Evolutionary conservation across 2,329 filamentous ascomycete species (phyloP), one percentile per base, ranked within the genome.

Genomic region (Sordariomycetes sp.): DNA sequence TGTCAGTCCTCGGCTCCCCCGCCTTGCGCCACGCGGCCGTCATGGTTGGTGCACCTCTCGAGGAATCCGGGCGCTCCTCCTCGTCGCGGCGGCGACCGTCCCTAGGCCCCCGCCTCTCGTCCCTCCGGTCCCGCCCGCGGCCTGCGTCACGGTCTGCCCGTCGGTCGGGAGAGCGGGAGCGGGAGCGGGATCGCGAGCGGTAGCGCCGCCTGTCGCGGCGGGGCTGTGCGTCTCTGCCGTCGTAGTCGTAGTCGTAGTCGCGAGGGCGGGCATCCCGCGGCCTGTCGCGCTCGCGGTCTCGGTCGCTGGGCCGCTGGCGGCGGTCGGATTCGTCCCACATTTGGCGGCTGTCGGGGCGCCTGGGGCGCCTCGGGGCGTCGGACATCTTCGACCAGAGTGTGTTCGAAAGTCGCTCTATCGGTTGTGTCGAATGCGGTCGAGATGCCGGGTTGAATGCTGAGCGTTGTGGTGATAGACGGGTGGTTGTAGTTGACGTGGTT

Each of bases 321-420:
- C 72, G 70, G 57, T 76, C 73, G 12, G 74, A 70, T 50, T 79
- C 76, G 60, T 86, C 82, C 79, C 81, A 82, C 76, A 81, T 82
- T 56, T 79, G 74, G 55, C 77, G 77, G 67, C 77, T 81, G 62
- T 85, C 82, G 25, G 67, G 66, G 52, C 70, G 67, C 55, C 68
- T 66, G 28, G 61, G 60, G 53, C 69, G 55, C 50, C 55, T 53
- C 2, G 50, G 20, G 50, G 55, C 50, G 22, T 57, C 55, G 20
- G 55, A 57, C 55, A 57, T 57, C 7, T 39, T 55, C n/a, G 25
- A 42, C 8, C 7, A 17, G 36, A 45, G 10, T 45, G 8, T 15
- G 25, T 8, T 32, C 28, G 28, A 8, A 32, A 32, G 2, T 32
- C 48, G n/a, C 8, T 12, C 10, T 4, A n/a, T 55, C 20, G 6